Percentiles rank a stretch among this genome's conserved stretches.
Evolutionary conservation across 768 basidiomycete species (phyloP).

Genomic region (Lactifluus piperatus): DNA sequence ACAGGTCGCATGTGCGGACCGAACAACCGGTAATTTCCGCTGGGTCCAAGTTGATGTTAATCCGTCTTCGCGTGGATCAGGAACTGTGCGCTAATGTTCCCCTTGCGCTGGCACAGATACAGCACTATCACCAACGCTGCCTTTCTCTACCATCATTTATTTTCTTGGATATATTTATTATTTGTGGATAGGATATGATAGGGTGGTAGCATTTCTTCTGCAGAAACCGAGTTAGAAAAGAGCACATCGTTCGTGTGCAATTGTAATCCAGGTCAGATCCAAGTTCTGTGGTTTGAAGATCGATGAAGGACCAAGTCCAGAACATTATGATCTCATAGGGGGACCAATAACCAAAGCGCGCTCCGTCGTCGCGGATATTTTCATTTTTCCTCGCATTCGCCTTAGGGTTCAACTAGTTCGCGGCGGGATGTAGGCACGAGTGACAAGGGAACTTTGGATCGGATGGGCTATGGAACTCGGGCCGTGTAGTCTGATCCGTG

Average conservation of each 20-base stretch:
- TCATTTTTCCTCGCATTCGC: neutral
- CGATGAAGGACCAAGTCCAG: neutral
- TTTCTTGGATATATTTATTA: neutral
- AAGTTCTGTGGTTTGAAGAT: neutral
- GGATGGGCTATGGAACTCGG: conserved; percentile 4
- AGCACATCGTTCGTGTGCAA: neutral
- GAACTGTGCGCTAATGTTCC: neutral
- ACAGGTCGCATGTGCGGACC: neutral
- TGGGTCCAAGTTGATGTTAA: neutral
- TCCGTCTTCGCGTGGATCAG: neutral
- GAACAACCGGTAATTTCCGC: neutral
- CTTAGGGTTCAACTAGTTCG: neutral
- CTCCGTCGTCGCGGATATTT: neutral
- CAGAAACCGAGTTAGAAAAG: neutral
- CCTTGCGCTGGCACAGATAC: neutral
- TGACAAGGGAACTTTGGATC: neutral
- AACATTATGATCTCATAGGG: neutral
- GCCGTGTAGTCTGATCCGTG: neutral
- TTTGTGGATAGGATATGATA: neutral
- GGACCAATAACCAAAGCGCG: neutral
- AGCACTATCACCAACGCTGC: neutral
- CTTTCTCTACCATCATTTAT: neutral
- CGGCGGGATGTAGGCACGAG: neutral
- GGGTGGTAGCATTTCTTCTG: neutral
- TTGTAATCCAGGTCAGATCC: neutral